Evolutionary conservation across 805 yeast species (phyloP), one percentile per base, ranked within the genome.

Genomic region (Candida corydali): DNA sequence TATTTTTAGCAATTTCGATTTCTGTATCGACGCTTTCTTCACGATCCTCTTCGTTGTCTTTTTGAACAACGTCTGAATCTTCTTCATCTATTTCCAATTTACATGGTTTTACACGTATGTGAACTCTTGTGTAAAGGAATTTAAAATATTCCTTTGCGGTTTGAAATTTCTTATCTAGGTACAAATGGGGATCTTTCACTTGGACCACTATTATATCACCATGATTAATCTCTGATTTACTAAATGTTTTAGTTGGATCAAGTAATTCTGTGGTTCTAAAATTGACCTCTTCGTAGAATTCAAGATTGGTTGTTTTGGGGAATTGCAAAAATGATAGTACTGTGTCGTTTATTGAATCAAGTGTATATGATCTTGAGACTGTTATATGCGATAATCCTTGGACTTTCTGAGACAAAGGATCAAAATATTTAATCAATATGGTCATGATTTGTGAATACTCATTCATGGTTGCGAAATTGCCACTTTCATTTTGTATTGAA

Each of bases 361-460:
- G 55, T 1, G 55, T 50, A 15, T 72, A 75, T 32, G 71, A 73
- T 35, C 70, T 70, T 9, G 70, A 56, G 1, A 83, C 78, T 14
- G 69, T 57, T 3, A 69, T 54, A 48, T 85, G 84, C 0, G 85
- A 74, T 14, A 83, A 59, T 1, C 95, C 95, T n/a, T 54, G 58
- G n/a, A 86, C 53, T 4, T 65, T 54, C 52, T 78, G 82, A 0
- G 59, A 47, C 3, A 54, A 51, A 1, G 69, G 70, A 50, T 87
- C 89, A 59, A 82, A 87, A 43, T 70, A 70, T 55, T 88, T 87
- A 34, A 87, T 47, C 46, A 82, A 77, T 8, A 62, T 35, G 44
- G 62, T 45, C 5, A 59, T 54, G 29, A 50, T 39, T 20, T 38
- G 38, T 10, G 45, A 47, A 31, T 49, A 43, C n/a, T 55, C 55